Evolutionary conservation across 106 monocot species (phyloP), one percentile per base, ranked within the genome.

Genomic region (Agapanthus africanus): DNA sequence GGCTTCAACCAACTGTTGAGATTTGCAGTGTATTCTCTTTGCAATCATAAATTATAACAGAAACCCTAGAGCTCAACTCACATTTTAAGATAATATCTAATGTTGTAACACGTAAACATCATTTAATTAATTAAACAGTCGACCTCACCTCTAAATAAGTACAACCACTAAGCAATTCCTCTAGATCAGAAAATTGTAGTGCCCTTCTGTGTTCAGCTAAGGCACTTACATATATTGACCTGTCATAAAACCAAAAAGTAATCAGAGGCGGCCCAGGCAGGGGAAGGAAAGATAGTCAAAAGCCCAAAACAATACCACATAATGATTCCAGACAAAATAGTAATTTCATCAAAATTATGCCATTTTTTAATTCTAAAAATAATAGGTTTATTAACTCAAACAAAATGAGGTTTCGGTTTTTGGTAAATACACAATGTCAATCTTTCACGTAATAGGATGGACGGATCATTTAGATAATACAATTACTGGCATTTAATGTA

Each of bases 141-240:
- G 36, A 38, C 19, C 71, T 82, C 66, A 89, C 97, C 89, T 99
- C 92, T 33, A 99, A 71, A 41, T 83, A 66, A 16, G 82, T 71
- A 81, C 97, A 99, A 41, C 92, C 85, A 22, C 26, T 69, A 65
- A 99, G 82, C 66, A 99, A 61, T 70, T 80, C 69, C 69, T 92
- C 82, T 33, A 99, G 71, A 76, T 92, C 87, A 66, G 87, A 65
- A 49, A 77, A 84, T 40, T 76, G 57, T 19, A 93, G 57, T n/a
- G 65, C 47, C 14, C 81, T 84, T 75, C 80, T 69, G 69, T 57
- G 74, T 70, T 80, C 86, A 74, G 80, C 84, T 42, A 99, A 76
- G 31, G 82, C 80, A 40, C 84, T 74, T 66, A 99, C 37, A 19
- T 82, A 82, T 26, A 99, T 74, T 65, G 68, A 79, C 73, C 95